Base-by-base conservation (phyloP, 345 rosid species). In the Citrus glauca region DNA sequence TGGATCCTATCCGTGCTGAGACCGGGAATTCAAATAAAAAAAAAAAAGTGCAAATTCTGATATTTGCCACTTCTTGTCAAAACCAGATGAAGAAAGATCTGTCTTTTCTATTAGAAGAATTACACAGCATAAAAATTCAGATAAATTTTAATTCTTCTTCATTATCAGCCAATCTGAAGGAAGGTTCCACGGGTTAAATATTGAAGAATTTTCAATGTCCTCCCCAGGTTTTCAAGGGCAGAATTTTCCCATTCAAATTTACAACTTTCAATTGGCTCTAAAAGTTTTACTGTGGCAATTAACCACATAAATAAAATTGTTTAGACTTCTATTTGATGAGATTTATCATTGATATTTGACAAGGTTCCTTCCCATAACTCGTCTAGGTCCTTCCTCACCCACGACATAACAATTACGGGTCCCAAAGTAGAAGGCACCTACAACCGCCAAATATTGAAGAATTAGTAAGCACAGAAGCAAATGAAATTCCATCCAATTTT, bases 361-460 rank as follows among this genome's bases (percentile, higher is more conserved):
- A 80, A 59, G 68, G 81, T 82, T 81, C 99, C 98, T 90, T 93
- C 97, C 99, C 99, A 96, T 42, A 96, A 83, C 82, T 96, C 99
- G 0, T 63, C 79, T 33, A 96, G 89, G 27, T 96, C 98, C 82
- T 87, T 89, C 88, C 95, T 88, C 77, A 84, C 33, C 97, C 98
- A 96, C 4, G 99, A 92, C 72, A 82, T 81, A 77, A 91, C 62
- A 64, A 92, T 78, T 69, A 96, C 97, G 4, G 99, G 99, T 80
- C 99, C 98, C 37, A 96, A 78, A 0, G 98, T 96, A 3, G 97
- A 93, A 48, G 99, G 97, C 79, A 96, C 98, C 99, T 96, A 65
- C 38, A 78, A 56, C 42, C 61, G 38, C 27, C 78, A 69, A 14
- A 50, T 10, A 25, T 22, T 62, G 56, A 68, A 63, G 66, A n/a